phyloP scores from a whole-genome alignment of 1,284 basidiomycete species.

The Meripilus lineatus region DNA sequence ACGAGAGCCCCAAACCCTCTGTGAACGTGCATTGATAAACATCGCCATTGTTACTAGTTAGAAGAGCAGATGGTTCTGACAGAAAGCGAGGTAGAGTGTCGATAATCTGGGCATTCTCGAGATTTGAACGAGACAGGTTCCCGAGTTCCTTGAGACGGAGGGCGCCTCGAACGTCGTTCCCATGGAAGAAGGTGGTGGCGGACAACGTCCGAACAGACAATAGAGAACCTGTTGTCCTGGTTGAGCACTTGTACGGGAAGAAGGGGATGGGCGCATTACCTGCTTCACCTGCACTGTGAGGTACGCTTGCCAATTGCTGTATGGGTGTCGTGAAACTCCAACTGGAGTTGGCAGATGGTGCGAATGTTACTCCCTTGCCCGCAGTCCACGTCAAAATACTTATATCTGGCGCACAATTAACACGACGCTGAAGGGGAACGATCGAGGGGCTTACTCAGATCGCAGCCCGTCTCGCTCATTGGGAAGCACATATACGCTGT shows the following conservation, averaged over 20 bases:
- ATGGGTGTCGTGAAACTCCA: neutral
- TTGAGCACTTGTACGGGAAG: neutral
- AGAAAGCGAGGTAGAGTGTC: conserved; percentile 29
- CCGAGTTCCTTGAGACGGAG: conserved; percentile 14
- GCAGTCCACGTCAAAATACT: conserved; percentile 35
- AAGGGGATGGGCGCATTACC: neutral
- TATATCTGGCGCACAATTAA: conserved; percentile 36
- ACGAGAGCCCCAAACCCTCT: neutral
- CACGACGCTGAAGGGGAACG: neutral
- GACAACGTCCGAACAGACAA: conserved; percentile 19
- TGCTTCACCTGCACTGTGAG: neutral
- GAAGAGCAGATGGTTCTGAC: neutral
- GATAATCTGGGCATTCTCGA: conserved; percentile 35
- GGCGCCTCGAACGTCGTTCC: conserved; percentile 4
- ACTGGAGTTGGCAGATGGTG: neutral
- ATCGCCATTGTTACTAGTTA: conserved; percentile 43
- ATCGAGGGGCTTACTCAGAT: conserved; percentile 60
- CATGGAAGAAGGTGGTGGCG: conserved; percentile 13
- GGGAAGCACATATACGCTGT: conserved; percentile 58
- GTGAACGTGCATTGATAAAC: conserved; percentile 33
- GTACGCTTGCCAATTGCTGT: neutral
- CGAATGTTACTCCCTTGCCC: conserved; percentile 12
- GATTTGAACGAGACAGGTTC: conserved; percentile 34
- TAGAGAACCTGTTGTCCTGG: conserved; percentile 8
- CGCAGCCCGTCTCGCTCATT: conserved; percentile 49